Evolutionary conservation across 2,329 filamentous ascomycete species (phyloP), one percentile per base, ranked within the genome.

Genomic region (Alternaria rosae): DNA sequence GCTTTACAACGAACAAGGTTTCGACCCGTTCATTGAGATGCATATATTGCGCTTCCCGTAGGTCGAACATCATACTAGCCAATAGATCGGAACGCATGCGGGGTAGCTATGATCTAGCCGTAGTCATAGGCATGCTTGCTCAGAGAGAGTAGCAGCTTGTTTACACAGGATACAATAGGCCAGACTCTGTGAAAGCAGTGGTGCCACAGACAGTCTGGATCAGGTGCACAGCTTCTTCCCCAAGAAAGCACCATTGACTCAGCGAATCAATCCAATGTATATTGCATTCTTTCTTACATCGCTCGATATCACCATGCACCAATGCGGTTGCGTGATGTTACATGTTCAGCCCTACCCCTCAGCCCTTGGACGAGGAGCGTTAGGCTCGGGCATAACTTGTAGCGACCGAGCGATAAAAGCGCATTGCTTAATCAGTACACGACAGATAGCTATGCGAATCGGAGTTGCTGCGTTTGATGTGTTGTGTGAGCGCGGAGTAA

Each of bases 291-390:
- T 42, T 13, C 21, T 38, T 21, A 10, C 15, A 26, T 25, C n/a
- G 28, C 21, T 59, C 20, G 57, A 55, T 30, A n/a, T 48, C 13
- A 35, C 47, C 47, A n/a, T 56, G 26, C 20, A 57, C 35, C 17
- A 43, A 20, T 58, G 32, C 42, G 21, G 52, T 32, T 43, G 64
- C 62, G 35, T 43, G 50, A 67, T 61, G 56, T 60, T 57, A 28
- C 59, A 52, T 44, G 11, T 26, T 32, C 28, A 60, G 48, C 59
- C 53, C 42, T 55, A 17, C 12, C 28, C 32, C 44, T 59, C 51
- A 58, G 57, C 47, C 42, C 25, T 52, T 45, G 11, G 28, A 54
- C 8, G 58, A 61, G 50, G 35, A 52, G 57, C 59, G 41, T 43
- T 62, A 35, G 62, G 28, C 13, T 23, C 30, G 43, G 41, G 38